Conservation (phyloP, 495 filamentous ascomycete species). For the Penicillium tannophilum region DNA sequence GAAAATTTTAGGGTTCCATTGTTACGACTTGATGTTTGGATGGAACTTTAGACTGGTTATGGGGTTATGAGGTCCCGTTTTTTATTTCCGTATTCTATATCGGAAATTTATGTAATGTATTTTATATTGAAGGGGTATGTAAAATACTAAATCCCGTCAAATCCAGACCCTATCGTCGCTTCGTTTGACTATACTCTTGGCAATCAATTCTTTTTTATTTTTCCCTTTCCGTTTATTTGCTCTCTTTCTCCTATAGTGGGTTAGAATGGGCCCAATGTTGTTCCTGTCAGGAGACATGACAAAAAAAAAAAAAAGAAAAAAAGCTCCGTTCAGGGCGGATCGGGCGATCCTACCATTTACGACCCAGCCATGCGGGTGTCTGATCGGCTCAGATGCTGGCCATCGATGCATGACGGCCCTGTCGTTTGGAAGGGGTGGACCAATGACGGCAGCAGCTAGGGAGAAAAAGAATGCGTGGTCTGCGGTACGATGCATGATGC, state of each 20-base stretch:
- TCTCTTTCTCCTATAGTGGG: slow-evolving; percentile 8
- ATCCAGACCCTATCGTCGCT: not conserved
- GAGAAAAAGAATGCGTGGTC: slow-evolving; percentile 14
- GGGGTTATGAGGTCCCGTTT: not conserved
- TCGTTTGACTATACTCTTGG: slow-evolving; percentile 10
- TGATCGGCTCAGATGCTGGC: slow-evolving; percentile 30
- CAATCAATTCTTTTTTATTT: slow-evolving; percentile 11
- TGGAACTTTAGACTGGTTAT: not conserved
- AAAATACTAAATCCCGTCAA: slow-evolving; percentile 4
- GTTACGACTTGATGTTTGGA: not conserved
- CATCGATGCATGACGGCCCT: slow-evolving; percentile 23
- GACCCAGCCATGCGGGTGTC: slow-evolving; percentile 26
- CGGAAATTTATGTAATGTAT: not conserved
- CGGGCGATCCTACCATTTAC: slow-evolving; percentile 13
- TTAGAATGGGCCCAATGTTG: slow-evolving; percentile 1
- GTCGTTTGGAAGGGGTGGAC: slow-evolving; percentile 11
- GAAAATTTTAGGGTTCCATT: not conserved
- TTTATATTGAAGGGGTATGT: too few species aligned
- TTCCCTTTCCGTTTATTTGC: slow-evolving; percentile 11
- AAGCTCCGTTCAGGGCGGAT: slow-evolving; percentile 15
- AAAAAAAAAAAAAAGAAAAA: slow-evolving; percentile 1
- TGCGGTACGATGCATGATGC: slow-evolving; percentile 14
- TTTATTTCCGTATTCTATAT: not conserved
- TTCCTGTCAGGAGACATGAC: slow-evolving; percentile 1
- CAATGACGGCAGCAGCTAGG: slow-evolving; percentile 11